phyloP scores from a whole-genome alignment of 805 yeast genomes.

The Kodamaea kakaduensis region DNA sequence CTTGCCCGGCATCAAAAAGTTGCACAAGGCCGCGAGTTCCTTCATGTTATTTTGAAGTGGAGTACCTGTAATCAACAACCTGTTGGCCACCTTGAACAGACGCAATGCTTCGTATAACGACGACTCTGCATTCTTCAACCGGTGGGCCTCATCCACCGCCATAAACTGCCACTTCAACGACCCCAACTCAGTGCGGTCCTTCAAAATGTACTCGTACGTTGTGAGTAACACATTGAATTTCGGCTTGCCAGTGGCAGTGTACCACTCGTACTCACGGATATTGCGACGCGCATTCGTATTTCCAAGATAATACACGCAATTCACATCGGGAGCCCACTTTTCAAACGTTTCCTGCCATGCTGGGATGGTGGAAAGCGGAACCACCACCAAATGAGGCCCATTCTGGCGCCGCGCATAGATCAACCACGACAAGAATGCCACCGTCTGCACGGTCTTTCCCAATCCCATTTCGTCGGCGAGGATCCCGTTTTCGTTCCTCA shows the following conservation, averaged over 20 bases:
- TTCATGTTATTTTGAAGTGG: conserved; percentile 94
- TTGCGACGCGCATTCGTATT: conserved; percentile 80
- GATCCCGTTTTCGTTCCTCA: conserved; percentile 94
- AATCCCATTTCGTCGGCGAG: conserved; percentile 99
- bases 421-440: conserved; percentile 90
- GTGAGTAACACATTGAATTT: conserved; percentile 91
- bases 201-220: conserved; percentile 92
- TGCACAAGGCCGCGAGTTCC: conserved; percentile 91
- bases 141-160: conserved; percentile 98
- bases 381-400: conserved; percentile 96
- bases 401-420: conserved; percentile 93
- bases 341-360: conserved; percentile 99
- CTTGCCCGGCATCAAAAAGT: conserved; percentile 94
- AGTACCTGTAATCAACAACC: conserved; percentile 93
- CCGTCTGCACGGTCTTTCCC: conserved; percentile 97
- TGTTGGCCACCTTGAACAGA: conserved; percentile 77
- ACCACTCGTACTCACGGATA: conserved; percentile 83
- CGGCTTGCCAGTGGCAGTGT: conserved; percentile 59
- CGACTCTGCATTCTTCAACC: conserved; percentile 90
- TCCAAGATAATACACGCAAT: conserved; percentile 90
- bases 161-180: conserved; percentile 88
- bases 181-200: conserved; percentile 80
- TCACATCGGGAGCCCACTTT: conserved; percentile 94
- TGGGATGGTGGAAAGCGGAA: conserved; percentile 92
- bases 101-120: conserved; percentile 85